Evolutionary conservation across 305 asterid genomes (phyloP).

Genomic region (Fraxinus albicans): DNA sequence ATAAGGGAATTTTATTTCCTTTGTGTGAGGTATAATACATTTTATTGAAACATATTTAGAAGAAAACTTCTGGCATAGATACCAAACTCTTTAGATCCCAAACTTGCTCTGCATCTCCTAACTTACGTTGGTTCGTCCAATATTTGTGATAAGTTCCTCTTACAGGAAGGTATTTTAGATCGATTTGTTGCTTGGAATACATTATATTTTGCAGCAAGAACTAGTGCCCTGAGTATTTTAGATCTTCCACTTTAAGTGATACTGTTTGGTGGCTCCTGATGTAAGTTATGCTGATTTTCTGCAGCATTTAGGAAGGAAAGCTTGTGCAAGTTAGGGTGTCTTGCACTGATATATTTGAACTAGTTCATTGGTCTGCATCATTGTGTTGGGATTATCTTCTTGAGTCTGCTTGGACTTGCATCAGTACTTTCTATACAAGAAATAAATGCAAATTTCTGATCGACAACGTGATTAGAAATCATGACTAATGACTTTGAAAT

Average conservation of each 20-base stretch:
- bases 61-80: slow-evolving; percentile 4
- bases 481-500: not conserved
- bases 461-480: not conserved
- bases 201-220: not conserved
- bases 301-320: not conserved
- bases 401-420: not conserved
- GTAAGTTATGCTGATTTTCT: not conserved
- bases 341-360: not conserved
- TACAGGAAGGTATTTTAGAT: not conserved
- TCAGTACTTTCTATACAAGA: not conserved
- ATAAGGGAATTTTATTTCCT: slow-evolving; percentile 81
- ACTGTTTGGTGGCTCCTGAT: not conserved
- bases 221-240: not conserved
- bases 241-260: not conserved
- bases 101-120: not conserved
- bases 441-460: not conserved
- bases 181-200: not conserved
- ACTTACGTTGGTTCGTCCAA: not conserved
- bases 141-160: not conserved
- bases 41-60: not conserved
- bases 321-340: not conserved
- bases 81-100: not conserved
- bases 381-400: not conserved
- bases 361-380: not conserved
- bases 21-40: slow-evolving; percentile 73